These are phyloP conservation scores for Eimeria praecox DNA, from an alignment of 169 alveolate genomes.

Conservation along the genomic window DNA sequence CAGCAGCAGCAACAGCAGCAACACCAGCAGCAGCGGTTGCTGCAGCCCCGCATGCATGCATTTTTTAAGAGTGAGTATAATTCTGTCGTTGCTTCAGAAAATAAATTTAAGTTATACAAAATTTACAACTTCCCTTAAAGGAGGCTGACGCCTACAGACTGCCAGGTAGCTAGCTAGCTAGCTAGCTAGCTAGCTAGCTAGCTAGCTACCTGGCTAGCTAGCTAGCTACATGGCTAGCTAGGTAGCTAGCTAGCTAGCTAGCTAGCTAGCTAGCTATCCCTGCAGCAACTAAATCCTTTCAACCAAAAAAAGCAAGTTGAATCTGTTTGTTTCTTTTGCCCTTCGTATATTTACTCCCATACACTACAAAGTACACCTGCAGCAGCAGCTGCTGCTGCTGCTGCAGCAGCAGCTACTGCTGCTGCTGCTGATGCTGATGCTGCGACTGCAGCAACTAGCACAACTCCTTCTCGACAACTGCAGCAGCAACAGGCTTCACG, in stretches of 20 bases:
- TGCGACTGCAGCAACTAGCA: not conserved
- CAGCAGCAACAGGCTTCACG: not conserved
- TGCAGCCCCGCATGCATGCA: not conserved
- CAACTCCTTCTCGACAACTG: no score
- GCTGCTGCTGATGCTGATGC: slow-evolving; percentile 4
- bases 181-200: no score
- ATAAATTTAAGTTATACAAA: not conserved
- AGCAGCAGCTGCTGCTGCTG: not conserved
- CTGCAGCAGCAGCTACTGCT: not conserved
- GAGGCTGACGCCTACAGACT: not conserved
- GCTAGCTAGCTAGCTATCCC: no score
- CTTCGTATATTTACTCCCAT: not conserved
- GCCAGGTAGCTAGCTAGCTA: no score
- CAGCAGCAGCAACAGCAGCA: no score
- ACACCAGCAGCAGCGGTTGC: not conserved
- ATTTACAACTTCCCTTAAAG: no score
- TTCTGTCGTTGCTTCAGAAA: not conserved
- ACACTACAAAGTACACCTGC: not conserved
- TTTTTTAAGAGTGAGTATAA: not conserved
- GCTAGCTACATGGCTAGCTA: no score
- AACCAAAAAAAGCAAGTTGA: slow-evolving; percentile 4
- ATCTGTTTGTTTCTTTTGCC: not conserved
- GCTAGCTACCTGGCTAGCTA: no score
- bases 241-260: no score
- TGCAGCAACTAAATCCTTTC: no score